phyloP scores from a whole-genome alignment of 257 asterid genomes.

The Solanum raphanifolium region DNA sequence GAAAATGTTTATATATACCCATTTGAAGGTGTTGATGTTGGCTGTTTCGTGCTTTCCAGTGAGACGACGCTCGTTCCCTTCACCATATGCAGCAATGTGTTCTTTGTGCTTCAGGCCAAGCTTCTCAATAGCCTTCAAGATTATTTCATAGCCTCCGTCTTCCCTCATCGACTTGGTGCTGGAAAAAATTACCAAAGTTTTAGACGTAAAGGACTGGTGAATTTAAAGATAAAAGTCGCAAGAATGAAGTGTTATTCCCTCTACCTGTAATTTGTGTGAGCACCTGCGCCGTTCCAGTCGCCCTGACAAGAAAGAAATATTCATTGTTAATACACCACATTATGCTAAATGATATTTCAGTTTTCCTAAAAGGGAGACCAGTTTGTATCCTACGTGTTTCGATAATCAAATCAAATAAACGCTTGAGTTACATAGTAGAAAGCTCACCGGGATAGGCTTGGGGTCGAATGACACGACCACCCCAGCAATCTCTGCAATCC shows the following conservation, averaged over 20 bases:
- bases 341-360: background rate
- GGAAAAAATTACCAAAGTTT: background rate
- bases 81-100: constrained; percentile 91
- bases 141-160: constrained; percentile 68
- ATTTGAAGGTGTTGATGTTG: constrained; percentile 52
- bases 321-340: background rate
- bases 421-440: background rate
- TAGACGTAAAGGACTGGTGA: background rate
- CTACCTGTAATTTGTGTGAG: constrained; percentile 89
- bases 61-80: constrained; percentile 90
- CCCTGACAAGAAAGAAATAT: constrained; percentile 33
- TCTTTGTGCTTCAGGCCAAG: constrained; percentile 70
- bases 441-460: constrained; percentile 69
- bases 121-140: constrained; percentile 83
- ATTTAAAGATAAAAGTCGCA: background rate
- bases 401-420: background rate
- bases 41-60: constrained; percentile 94
- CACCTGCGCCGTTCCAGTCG: constrained; percentile 99
- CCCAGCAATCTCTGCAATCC: constrained; percentile 91
- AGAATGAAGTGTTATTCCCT: background rate
- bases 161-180: constrained; percentile 85
- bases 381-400: background rate
- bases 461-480: constrained; percentile 82
- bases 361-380: background rate
- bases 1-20: constrained; percentile 33